Base-by-base conservation (phyloP, 257 asterid genomes). In the Penstemon eatonii region DNA sequence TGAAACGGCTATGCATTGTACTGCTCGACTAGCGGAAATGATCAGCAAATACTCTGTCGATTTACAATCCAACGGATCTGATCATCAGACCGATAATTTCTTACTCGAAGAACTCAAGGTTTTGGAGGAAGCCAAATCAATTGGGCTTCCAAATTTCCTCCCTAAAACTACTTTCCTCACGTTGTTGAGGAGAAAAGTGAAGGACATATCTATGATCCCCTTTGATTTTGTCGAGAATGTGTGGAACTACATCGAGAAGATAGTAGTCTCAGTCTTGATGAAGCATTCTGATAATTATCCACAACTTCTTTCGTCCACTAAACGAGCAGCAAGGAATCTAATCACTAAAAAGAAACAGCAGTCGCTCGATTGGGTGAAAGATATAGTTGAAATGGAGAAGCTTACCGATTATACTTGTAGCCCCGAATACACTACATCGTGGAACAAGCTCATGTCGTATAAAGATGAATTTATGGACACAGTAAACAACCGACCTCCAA, bases 121-220 rank as follows among this genome's bases (percentile, higher is more conserved):
- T 11, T 51, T 79, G 66, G 68, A 67, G 67, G 82, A 82, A 60
- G 39, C 77, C 2, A 76, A 73, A 36, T 37, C 70, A 8, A 70
- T 76, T 4, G 78, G 75, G 52, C 74, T 77, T 43, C 80, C 82
- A 0, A 78, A 75, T 33, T 81, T 81, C 61, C 76, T 81, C 2
- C 77, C 86, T 0, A 67, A 70, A 45, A 41, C 77, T 4, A 69
- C 73, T 5, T 79, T 76, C 53, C 61, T 73, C 5, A 37, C 71
- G 7, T 55, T 76, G 3, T 69, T 82, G 5, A 75, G 74, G 62
- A 53, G 37, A 38, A 79, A 72, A 43, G 75, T 82, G 40, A 73
- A 59, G 3, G 59, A 10, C 46, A 36, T 74, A 19, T 75, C 78
- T 5, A 11, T 3, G 0, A 44, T 7, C 2, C 79, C 81, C 0